phyloP scores from a whole-genome alignment of 2,329 filamentous ascomycete species.

The Pezicula radicicola region DNA sequence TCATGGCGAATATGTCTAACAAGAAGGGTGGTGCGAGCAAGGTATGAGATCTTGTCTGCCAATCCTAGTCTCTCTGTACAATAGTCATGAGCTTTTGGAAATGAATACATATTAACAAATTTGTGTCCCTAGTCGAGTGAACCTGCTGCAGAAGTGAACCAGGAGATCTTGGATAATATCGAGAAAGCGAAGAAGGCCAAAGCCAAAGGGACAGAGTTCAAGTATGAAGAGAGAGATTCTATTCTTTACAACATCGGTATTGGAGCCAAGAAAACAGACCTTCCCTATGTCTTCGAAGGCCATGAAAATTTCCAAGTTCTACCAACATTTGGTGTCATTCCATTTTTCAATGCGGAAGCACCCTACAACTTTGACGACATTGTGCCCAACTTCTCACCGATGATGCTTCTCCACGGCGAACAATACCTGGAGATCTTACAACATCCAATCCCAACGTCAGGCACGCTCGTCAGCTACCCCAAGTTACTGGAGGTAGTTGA shows the following conservation, averaged over 20 bases:
- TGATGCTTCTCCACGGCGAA: conserved; percentile 99
- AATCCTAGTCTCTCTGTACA: conserved; percentile 13
- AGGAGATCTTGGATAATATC: conserved; percentile 72
- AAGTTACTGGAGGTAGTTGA: conserved; percentile 92
- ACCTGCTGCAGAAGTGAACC: conserved; percentile 38
- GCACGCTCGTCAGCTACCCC: conserved; percentile 70
- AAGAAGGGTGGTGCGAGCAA: conserved; percentile 52
- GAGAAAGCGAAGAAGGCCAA: conserved; percentile 71
- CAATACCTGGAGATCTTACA: conserved; percentile 95
- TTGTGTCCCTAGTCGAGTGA: conserved; percentile 26
- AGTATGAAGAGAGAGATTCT: conserved; percentile 80
- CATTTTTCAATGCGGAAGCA: conserved; percentile 80
- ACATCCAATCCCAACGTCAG: conserved; percentile 85
- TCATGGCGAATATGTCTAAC: conserved; percentile 83
- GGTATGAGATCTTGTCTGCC: conserved; percentile 47
- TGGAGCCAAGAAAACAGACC: conserved; percentile 85
- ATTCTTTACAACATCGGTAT: conserved; percentile 96
- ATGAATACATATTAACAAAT: conserved; percentile 21
- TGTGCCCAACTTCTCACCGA: conserved; percentile 93
- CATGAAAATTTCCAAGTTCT: conserved; percentile 89
- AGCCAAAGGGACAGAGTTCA: conserved; percentile 71
- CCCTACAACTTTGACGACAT: conserved; percentile 80
- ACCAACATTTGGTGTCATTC: conserved; percentile 94
- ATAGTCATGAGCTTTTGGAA: conserved; percentile 11
- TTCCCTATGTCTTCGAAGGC: conserved; percentile 87